Conservation (phyloP, 2,329 filamentous ascomycete species). For the Chrysosporium keratinophilum region DNA sequence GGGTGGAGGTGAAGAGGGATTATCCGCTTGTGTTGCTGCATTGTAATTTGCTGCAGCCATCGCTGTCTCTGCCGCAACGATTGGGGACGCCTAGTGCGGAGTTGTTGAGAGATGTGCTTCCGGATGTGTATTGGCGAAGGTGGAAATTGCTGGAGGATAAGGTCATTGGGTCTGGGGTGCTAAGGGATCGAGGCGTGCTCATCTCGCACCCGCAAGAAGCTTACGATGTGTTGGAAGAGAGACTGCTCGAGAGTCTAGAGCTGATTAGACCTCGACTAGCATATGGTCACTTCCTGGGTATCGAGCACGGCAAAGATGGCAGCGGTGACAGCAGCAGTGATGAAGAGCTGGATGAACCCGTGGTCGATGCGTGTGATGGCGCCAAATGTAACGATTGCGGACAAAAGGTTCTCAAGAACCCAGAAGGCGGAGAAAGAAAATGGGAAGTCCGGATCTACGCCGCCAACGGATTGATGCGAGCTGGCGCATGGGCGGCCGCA, state of each 20-base stretch:
- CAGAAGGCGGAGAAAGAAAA: constrained; percentile 40
- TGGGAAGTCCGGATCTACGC: constrained; percentile 76
- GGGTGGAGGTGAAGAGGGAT: constrained; percentile 35
- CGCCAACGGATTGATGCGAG: constrained; percentile 85
- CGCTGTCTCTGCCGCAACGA: constrained; percentile 38
- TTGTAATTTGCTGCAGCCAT: constrained; percentile 48
- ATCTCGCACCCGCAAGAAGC: constrained; percentile 54
- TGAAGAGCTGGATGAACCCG: constrained; percentile 19
- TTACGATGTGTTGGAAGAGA: constrained; percentile 53
- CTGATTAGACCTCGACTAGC: constrained; percentile 46
- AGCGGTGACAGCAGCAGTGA: constrained; percentile 13
- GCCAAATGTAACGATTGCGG: constrained; percentile 43
- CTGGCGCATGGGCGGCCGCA: constrained; percentile 82
- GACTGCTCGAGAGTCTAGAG: constrained; percentile 50
- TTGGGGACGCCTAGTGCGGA: constrained; percentile 29
- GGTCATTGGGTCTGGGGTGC: constrained; percentile 40
- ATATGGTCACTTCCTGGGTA: constrained; percentile 47
- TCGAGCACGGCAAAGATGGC: constrained; percentile 21
- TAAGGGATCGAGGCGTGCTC: constrained; percentile 49
- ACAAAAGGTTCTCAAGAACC: constrained; percentile 37
- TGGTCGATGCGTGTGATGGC: constrained; percentile 28
- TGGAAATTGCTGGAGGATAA: constrained; percentile 48
- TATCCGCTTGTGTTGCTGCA: constrained; percentile 52
- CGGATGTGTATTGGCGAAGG: constrained; percentile 35
- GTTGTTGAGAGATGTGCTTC: constrained; percentile 42